These are phyloP conservation scores for Asclepias syriaca DNA, from an alignment of 257 asterid species.

Conservation along the genomic window DNA sequence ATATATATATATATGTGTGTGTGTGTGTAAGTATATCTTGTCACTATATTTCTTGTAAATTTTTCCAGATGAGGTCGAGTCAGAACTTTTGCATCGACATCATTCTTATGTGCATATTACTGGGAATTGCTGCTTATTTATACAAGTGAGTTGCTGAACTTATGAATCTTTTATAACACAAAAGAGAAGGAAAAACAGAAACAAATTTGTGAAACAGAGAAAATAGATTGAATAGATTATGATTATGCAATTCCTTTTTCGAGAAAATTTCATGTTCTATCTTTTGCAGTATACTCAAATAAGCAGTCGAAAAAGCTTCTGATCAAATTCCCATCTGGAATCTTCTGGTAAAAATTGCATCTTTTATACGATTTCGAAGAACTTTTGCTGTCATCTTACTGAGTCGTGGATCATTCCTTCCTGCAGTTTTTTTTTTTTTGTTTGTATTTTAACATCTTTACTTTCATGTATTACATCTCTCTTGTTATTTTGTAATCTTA, in stretches of 20 bases:
- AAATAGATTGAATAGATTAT: background rate
- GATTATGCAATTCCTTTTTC: background rate
- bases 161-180: background rate
- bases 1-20: too few relatives aligned
- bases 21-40: background rate
- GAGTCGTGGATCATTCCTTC: background rate
- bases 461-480: background rate
- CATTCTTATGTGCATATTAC: slow-evolving; percentile 59
- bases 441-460: background rate
- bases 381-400: slow-evolving; percentile 1
- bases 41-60: background rate
- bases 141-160: slow-evolving; percentile 67
- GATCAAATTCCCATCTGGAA: background rate
- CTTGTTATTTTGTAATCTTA: background rate
- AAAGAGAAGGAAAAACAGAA: background rate
- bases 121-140: slow-evolving; percentile 70
- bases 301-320: slow-evolving; percentile 7
- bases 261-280: background rate
- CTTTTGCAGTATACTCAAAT: slow-evolving; percentile 27
- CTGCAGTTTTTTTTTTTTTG: background rate
- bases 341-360: background rate
- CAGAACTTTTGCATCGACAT: slow-evolving; percentile 66
- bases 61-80: slow-evolving; percentile 66
- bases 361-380: background rate
- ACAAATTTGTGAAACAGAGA: background rate